Evolutionary conservation across 2,329 filamentous ascomycete genomes (phyloP).

Genomic region (Corinectria fuckeliana): DNA sequence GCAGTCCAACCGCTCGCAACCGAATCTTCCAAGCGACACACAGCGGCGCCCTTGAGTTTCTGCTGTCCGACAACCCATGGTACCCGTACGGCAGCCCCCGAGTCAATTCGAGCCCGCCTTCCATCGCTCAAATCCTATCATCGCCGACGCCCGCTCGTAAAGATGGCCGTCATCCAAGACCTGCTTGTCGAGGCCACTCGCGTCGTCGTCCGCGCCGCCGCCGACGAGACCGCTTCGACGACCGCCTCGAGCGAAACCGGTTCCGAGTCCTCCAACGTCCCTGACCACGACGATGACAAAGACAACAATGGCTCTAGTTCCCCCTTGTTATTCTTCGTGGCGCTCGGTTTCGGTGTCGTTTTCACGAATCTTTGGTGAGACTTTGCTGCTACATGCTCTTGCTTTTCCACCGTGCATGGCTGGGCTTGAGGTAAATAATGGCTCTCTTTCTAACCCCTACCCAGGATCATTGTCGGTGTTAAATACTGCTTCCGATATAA

Average conservation of each 20-base stretch:
- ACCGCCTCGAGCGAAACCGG: slow-evolving; percentile 28
- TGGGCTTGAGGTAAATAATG: slow-evolving; percentile 69
- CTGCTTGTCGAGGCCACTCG: slow-evolving; percentile 36
- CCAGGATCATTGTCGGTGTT: slow-evolving; percentile 98
- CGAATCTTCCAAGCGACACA: neutral
- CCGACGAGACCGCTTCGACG: slow-evolving; percentile 27
- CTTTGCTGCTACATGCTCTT: slow-evolving; percentile 15
- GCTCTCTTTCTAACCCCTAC: slow-evolving; percentile 36
- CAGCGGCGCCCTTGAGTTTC: slow-evolving; percentile 19
- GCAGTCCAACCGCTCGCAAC: slow-evolving; percentile 18
- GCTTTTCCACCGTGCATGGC: neutral
- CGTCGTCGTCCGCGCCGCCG: slow-evolving; percentile 33
- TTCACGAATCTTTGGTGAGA: slow-evolving; percentile 97
- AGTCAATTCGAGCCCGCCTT: slow-evolving; percentile 36
- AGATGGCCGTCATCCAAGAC: slow-evolving; percentile 37
- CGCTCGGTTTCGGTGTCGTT: slow-evolving; percentile 94
- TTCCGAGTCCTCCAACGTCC: slow-evolving; percentile 22
- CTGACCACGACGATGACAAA: slow-evolving; percentile 18
- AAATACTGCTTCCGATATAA: slow-evolving; percentile 99
- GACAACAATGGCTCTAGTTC: slow-evolving; percentile 47
- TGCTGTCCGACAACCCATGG: slow-evolving; percentile 33
- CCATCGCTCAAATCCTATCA: slow-evolving; percentile 25
- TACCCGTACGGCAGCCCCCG: slow-evolving; percentile 35
- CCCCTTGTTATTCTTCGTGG: slow-evolving; percentile 79
- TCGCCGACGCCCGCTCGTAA: slow-evolving; percentile 22